Evolutionary conservation across 768 basidiomycete genomes (phyloP), one percentile per base, ranked within the genome.

Genomic region (Pulveroboletus sp.): DNA sequence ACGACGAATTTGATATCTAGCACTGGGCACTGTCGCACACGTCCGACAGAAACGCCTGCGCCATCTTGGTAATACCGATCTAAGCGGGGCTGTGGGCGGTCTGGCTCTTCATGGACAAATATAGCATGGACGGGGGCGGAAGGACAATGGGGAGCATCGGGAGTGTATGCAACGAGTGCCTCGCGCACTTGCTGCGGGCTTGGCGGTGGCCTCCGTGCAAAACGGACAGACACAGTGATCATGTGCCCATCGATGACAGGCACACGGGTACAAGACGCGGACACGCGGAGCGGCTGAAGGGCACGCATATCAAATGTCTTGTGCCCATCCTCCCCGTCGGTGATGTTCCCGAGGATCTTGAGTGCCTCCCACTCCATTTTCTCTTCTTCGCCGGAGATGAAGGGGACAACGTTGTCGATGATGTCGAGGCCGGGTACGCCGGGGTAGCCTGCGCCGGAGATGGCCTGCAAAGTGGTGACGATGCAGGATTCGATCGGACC

Each of bases 351-450:
- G 19, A 99, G 82, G 61, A 99, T 99, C 75, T 98, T 99, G 59
- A 89, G 79, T 6, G 91, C 87, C 72, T 99, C 97, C 97, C 97
- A 99, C 67, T 99, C 95, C 56, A 98, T 93, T 67, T 98, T 99
- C 65, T 98, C 97, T 60, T 93, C 90, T 63, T 97, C 95, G 41
- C 94, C 92, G 16, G 80, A 70, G 67, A 99, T 98, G 69, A 90
- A 85, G 5, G 97, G 97, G 2, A 99, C 85, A 65, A 99, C 77
- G 73, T 98, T 98, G 72, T 98, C 97, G 56, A 97, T 60, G 66
- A 97, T 90, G 69, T 98, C 97, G 48, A 99, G 76, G 36, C 79
- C 77, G 12, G 92, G 70, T 1, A 98, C 84, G 43, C 95, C 97
- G 2, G 97, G 97, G 72, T 98, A 99, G n/a, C 97, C 97, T 0